Base-by-base conservation (phyloP, 176 grass and related monocot species). In the Oropetium thomaeum region DNA sequence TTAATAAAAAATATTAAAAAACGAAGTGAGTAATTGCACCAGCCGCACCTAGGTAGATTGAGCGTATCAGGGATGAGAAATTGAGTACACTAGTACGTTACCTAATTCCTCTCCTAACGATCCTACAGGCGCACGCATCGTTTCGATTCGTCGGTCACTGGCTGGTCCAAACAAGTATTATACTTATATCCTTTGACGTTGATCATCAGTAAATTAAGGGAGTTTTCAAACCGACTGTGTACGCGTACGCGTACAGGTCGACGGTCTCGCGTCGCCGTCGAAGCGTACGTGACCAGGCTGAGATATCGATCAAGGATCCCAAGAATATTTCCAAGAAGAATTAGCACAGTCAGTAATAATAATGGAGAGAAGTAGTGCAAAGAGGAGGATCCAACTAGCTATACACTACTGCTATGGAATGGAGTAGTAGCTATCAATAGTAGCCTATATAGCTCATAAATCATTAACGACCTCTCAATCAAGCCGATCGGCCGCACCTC, bases 391-490 rank as follows among this genome's bases (percentile, higher is more conserved):
- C n/a, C n/a, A n/a, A n/a, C n/a, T n/a, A n/a, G n/a, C n/a, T n/a
- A n/a, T 49, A 49, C 48, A 8, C 34, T 28, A 4, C 16, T 33
- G n/a, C n/a, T n/a, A n/a, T n/a, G n/a, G n/a, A n/a, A n/a, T n/a
- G n/a, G n/a, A n/a, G n/a, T n/a, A n/a, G n/a, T n/a, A 48, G 17
- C 67, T 69, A 12, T 1, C 45, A 7, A 34, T 22, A 39, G 37
- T 26, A 15, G 51, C 70, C 70, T 27, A 73, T 17, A 45, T 19
- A 17, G 23, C 10, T 59, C 60, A 54, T 3, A 7, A 33, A 17
- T 58, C 58, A 35, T 70, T 53, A 72, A 58, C 37, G 54, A 60
- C 9, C 54, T 42, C 71, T 42, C 71, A 75, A 75, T 75, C 54
- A 74, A 52, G 72, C 16, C 41, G 63, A 54, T 40, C 1, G 16